phyloP scores from a whole-genome alignment of 768 basidiomycete species.

The Psilocybe azurescens region DNA sequence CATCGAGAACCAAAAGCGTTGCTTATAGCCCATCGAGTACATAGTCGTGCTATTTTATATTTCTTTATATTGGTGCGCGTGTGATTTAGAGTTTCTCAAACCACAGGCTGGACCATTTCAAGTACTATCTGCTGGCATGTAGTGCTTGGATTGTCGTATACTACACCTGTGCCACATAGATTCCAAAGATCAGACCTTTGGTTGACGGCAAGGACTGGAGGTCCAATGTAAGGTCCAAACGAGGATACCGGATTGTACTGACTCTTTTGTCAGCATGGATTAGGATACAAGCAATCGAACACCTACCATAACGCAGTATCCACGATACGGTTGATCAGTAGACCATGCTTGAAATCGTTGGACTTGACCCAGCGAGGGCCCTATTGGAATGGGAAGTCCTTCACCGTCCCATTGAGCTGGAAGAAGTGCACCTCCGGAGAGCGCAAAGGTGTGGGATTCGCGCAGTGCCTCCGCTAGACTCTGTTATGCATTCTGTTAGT shows the following conservation, averaged over 20 bases:
- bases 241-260: conserved; percentile 2
- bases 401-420: not conserved
- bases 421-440: not conserved
- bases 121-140: not conserved
- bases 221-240: conserved; percentile 8
- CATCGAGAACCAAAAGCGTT: no score
- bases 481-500: not conserved
- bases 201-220: conserved; percentile 1
- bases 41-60: no score
- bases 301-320: not conserved
- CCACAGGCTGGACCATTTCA: not conserved
- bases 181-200: not conserved
- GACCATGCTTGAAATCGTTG: not conserved
- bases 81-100: not conserved
- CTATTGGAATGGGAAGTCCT: not conserved
- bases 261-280: not conserved
- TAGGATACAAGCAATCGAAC: not conserved
- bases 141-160: not conserved
- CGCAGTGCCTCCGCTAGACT: not conserved
- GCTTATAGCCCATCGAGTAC: no score
- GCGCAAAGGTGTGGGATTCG: not conserved
- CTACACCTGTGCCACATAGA: not conserved
- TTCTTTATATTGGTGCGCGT: no score
- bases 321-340: not conserved
- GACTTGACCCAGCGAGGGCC: not conserved